A percentile compares a stretch with the other conserved stretches of the same genome.
These are phyloP conservation scores for Crassisporium funariophilum DNA, from an alignment of 768 basidiomycete genomes.

Conservation along the genomic window DNA sequence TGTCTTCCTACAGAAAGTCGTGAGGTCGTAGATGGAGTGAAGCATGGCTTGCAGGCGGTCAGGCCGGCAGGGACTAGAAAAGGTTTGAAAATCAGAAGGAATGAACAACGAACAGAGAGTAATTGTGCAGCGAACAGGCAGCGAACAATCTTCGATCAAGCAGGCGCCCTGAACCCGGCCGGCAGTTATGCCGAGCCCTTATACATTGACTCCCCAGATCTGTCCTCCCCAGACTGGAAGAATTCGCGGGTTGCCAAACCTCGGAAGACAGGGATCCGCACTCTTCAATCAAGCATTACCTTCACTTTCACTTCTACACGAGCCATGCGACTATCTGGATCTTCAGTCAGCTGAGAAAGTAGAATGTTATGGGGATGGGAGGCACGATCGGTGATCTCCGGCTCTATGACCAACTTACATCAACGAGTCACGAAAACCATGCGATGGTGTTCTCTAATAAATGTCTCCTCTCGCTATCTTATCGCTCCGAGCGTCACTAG, in stretches of 20 bases:
- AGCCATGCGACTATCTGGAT: no score
- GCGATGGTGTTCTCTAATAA: constrained; percentile 11
- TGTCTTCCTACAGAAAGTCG: constrained; percentile 82
- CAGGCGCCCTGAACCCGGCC: constrained; percentile 8
- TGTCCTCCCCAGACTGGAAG: no score
- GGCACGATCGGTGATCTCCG: constrained; percentile 17
- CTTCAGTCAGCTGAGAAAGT: no score
- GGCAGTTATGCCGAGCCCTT: no score
- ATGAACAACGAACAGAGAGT: constrained; percentile 14
- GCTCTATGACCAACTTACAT: constrained; percentile 2
- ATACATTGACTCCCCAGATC: no score
- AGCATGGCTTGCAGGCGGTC: constrained; percentile 37
- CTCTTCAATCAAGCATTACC: no score
- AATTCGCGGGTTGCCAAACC: no score
- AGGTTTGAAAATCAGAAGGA: constrained; percentile 6
- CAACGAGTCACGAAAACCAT: no score
- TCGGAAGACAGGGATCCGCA: no score
- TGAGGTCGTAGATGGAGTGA: constrained; percentile 88
- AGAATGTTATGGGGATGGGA: no score
- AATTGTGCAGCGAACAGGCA: no score
- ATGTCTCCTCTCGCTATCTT: constrained; percentile 3
- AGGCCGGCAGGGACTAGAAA: constrained; percentile 8
- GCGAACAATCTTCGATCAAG: constrained; percentile 19
- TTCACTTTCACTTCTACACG: no score
- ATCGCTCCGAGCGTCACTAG: background rate